These are phyloP conservation scores for Cordyceps fumosorosea DNA, from an alignment of 2,329 filamentous ascomycete species.

Conservation along the genomic window DNA sequence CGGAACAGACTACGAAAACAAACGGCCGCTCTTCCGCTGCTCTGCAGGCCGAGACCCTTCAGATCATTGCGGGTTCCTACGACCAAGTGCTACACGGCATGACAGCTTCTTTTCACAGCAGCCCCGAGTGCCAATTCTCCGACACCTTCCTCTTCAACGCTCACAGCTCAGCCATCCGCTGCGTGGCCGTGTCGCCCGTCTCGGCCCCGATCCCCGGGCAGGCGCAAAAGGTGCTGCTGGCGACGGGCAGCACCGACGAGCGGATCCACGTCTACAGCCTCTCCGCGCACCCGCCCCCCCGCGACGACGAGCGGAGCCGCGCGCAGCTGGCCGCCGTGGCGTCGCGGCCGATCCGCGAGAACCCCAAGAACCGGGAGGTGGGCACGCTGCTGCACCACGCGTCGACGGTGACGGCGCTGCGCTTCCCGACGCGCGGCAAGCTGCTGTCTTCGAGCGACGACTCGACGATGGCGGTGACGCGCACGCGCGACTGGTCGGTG, in stretches of 20 bases:
- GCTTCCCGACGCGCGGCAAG: constrained; percentile 81
- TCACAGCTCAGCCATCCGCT: constrained; percentile 83
- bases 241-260: constrained; percentile 88
- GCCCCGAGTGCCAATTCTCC: constrained; percentile 56
- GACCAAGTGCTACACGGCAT: constrained; percentile 88
- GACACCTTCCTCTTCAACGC: constrained; percentile 96
- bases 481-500: constrained; percentile 83
- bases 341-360: constrained; percentile 71
- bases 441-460: constrained; percentile 85
- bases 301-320: constrained; percentile 41
- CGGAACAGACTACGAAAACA: constrained; percentile 17
- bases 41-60: constrained; percentile 53
- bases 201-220: constrained; percentile 55
- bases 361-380: constrained; percentile 79
- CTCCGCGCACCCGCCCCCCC: constrained; percentile 56
- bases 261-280: constrained; percentile 91
- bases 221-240: constrained; percentile 78
- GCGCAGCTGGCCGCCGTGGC: constrained; percentile 61
- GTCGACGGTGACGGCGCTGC: constrained; percentile 70
- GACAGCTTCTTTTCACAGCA: constrained; percentile 57
- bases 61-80: constrained; percentile 90
- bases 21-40: constrained; percentile 19
- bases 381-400: constrained; percentile 83
- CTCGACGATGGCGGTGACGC: constrained; percentile 80
- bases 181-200: constrained; percentile 75